phyloP scores from a whole-genome alignment of 2,329 filamentous ascomycete species.

The Verruconis gallopava region DNA sequence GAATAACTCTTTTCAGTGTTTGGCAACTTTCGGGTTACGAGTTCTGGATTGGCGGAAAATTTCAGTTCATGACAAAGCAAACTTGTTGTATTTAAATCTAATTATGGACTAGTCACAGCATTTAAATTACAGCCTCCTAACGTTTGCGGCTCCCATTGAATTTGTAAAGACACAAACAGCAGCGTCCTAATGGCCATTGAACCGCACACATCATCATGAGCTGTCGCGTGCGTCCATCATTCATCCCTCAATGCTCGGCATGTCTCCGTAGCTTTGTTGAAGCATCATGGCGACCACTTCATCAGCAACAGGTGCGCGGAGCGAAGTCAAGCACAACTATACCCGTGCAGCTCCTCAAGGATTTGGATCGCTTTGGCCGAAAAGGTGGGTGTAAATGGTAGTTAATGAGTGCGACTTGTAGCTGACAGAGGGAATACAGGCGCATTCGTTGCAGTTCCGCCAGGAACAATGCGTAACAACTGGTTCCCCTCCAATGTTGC shows the following conservation, averaged over 20 bases:
- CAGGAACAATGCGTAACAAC: conserved; percentile 41
- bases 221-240: conserved; percentile 18
- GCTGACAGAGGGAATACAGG: no score
- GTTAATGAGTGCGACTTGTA: no score
- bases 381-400: conserved; percentile 23
- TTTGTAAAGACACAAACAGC: no score
- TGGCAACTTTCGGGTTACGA: no score
- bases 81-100: no score
- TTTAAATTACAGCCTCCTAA: no score
- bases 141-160: no score
- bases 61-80: no score
- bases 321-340: conserved; percentile 16
- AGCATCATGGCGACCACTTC: conserved; percentile 18
- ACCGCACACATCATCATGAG: conserved; percentile 24
- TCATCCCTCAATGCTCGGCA: conserved; percentile 27
- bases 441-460: conserved; percentile 11
- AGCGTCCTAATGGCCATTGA: no score
- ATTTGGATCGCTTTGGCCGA: conserved; percentile 3
- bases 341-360: conserved; percentile 6
- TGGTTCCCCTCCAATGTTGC: conserved; percentile 40
- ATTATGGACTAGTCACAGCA: no score
- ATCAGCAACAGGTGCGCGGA: conserved; percentile 27
- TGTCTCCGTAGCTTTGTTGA: conserved; percentile 24
- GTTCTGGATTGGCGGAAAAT: no score
- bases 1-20: no score